Base-by-base conservation (phyloP, 768 basidiomycete genomes). In the Phanerochaete carnosa region DNA sequence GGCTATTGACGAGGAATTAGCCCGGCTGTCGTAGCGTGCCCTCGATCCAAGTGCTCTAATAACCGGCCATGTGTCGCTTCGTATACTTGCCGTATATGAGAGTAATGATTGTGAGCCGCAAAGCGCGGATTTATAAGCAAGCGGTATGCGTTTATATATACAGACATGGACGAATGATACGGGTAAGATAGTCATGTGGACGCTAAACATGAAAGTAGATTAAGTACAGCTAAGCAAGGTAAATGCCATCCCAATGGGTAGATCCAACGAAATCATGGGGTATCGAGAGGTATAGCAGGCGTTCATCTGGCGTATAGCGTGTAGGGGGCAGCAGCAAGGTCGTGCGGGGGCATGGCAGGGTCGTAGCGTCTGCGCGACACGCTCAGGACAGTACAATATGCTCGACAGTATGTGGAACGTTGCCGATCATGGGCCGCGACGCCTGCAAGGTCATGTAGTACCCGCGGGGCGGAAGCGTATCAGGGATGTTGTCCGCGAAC, bases 401-500 rank as follows among this genome's bases (percentile, higher is more conserved):
- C 43, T 57, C 55, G 26, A 62, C 55, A 2, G 50, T 54, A 25
- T 52, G 59, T 29, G 49, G 59, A 13, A 57, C 28, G 33, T 57
- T 49, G 16, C 43, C 43, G 16, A 45, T 30, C 49, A 47, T 60
- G 16, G 50, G 49, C 19, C 47, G 59, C 45, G 51, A 45, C 9
- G 52, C 33, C 39, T 37, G 35, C 51, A 23, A 37, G 23, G 55
- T 25, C 28, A 58, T 57, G 28, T 33, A 53, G 33, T 58, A 35
- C 22, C 49, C 56, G 12, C 61, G 47, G n/a, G 61, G 56, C 8
- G 61, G 61, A 9, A 58, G 50, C n/a, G 33, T 35, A 8, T 57
- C 33, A 1, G 61, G 61, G 26, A 64, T 53, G 22, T 58, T 49
- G 16, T 60, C 62, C n/a, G 59, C 62, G 50, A 66, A 69, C 19